Base-by-base conservation (phyloP, 78 protist species). In the Cavenderia fasciculata region DNA sequence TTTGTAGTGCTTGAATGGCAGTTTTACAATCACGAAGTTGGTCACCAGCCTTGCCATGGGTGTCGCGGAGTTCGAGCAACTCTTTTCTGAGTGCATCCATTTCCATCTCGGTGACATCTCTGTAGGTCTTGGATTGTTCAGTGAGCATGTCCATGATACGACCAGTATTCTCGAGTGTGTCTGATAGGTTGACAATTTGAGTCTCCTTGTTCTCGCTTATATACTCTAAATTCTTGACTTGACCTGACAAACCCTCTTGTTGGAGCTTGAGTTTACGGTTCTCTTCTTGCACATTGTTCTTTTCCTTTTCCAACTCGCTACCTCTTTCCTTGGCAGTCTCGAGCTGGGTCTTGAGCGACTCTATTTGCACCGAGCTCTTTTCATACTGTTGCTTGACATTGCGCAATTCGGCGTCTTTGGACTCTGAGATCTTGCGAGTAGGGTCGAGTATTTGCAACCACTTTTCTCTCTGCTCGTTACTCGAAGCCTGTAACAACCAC, bases 391-490 rank as follows among this genome's bases (percentile, higher is more conserved):
- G 90, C 57, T 82, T 82, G 0, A 78, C 90, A 31, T 41, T 21
- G 38, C 90, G 34, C 2, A 82, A 23, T 21, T 82, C 90, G 36
- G 73, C 73, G 40, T 73, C 86, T 29, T 87, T 87, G 31, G 74
- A 19, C 27, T 87, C 93, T 12, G 74, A 74, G 10, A 77, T 72
- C 44, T 87, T 87, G n/a, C 76, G 18, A 1, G 79, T 44, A 33
- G 93, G 93, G n/a, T 87, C 93, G 1, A 87, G 56, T 5, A 62
- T 77, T 59, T 74, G 76, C 41, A 87, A 54, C 93, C 93, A 87
- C 52, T 87, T 40, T 23, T 87, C 87, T 19, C 85, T 21, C 36
- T 87, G 85, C 8, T 68, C 79, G 54, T 65, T 59, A 18, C 40
- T 61, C 3, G 49, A 54, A 7, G 93, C 93, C 38, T 87, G 86